Percentiles rank a stretch among this genome's conserved stretches.
These are phyloP conservation scores for Dicorynia guianensis DNA, from an alignment of 306 rosid genomes.

Conservation along the genomic window DNA sequence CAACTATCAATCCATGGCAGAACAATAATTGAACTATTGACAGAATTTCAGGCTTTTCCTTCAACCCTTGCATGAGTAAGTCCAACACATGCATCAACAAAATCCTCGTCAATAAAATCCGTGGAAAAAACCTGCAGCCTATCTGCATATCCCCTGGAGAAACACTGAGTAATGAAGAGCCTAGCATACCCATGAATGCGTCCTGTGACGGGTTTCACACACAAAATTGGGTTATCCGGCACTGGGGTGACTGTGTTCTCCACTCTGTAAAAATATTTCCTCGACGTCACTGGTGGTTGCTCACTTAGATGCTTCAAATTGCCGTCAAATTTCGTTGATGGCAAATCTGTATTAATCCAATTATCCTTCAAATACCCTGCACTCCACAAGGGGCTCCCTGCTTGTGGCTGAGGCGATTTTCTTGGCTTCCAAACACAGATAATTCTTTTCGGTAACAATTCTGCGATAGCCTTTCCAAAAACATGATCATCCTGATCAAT, in stretches of 20 bases:
- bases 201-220: constrained; percentile 82
- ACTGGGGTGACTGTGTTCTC: constrained; percentile 92
- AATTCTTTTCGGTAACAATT: constrained; percentile 73
- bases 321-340: constrained; percentile 86
- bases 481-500: constrained; percentile 71
- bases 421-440: constrained; percentile 95
- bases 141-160: constrained; percentile 58
- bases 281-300: constrained; percentile 59
- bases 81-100: constrained; percentile 86
- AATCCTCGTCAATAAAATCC: constrained; percentile 81
- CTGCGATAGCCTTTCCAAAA: constrained; percentile 66
- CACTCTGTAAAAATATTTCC: constrained; percentile 90
- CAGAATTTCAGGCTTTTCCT: constrained; percentile 56
- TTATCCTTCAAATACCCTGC: constrained; percentile 74
- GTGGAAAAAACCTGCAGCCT: constrained; percentile 75
- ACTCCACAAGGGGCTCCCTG: constrained; percentile 69
- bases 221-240: constrained; percentile 76
- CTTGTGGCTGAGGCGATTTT: constrained; percentile 57
- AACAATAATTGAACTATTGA: neutral
- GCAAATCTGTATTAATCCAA: constrained; percentile 91
- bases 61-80: constrained; percentile 73
- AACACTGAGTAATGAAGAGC: constrained; percentile 74
- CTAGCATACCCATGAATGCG: constrained; percentile 79
- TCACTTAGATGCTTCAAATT: constrained; percentile 75
- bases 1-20: neutral